Percentiles rank a stretch among this genome's conserved stretches.
Conservation (phyloP, 768 basidiomycete genomes). For the Termitomyces sp. region DNA sequence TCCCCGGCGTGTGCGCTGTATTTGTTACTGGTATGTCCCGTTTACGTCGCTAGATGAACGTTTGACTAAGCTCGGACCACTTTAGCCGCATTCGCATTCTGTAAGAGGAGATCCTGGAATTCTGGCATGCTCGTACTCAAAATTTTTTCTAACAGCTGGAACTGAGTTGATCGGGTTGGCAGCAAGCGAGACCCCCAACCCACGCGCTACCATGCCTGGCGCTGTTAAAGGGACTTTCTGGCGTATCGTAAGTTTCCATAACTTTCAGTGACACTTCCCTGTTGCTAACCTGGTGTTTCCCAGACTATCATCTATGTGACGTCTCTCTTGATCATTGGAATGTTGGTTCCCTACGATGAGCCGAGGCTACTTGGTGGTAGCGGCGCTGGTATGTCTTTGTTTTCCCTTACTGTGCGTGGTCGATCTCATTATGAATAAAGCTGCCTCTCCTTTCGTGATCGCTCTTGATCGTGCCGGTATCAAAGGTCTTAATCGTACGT, state of each 20-base stretch:
- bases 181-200: constrained; percentile 40
- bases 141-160: constrained; percentile 23
- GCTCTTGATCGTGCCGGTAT: constrained; percentile 33
- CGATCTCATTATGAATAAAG: constrained; percentile 1
- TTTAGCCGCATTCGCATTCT: constrained; percentile 34
- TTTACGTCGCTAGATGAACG: neutral
- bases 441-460: constrained; percentile 42
- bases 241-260: constrained; percentile 30
- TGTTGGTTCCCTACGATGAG: constrained; percentile 31
- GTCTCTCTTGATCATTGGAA: constrained; percentile 37
- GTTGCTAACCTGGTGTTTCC: neutral
- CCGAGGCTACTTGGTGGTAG: constrained; percentile 28
- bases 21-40: constrained; percentile 31
- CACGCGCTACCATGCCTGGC: constrained; percentile 34
- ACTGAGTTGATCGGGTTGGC: constrained; percentile 43
- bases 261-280: neutral
- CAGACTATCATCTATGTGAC: constrained; percentile 40
- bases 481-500: constrained; percentile 34
- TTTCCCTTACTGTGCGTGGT: neutral
- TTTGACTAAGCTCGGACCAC: neutral
- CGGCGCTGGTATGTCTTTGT: constrained; percentile 22
- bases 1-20: constrained; percentile 39
- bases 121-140: neutral
- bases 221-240: constrained; percentile 45
- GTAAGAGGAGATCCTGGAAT: constrained; percentile 14